Evolutionary conservation across 169 alveolate species (phyloP), one percentile per base, ranked within the genome.

Genomic region (Plasmodium sp.): DNA sequence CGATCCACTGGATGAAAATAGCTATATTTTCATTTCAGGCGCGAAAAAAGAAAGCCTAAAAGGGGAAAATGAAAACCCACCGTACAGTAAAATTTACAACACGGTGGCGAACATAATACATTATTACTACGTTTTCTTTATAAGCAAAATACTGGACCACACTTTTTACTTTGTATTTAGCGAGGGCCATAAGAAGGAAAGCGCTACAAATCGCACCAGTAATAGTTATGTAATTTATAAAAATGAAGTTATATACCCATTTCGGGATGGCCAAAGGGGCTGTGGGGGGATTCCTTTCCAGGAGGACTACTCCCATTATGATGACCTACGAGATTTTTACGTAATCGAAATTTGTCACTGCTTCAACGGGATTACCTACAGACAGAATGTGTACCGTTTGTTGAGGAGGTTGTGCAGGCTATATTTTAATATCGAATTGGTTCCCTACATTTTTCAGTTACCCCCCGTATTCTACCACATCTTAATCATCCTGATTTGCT

Each of bases 401-500:
- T 58, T 62, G 79, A 79, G 36, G 72, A 90, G 58, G 51, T 62
- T 90, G 72, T 80, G 83, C 27, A 90, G 31, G 14, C 51, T 90
- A 67, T 90, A 90, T 90, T 90, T 90, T 80, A 90, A 90, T 80
- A 45, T 80, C 18, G 94, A 90, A 90, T 67, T 90, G 31, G 94
- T 90, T 90, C 71, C 94, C 18, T 90, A 90, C 51, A 80, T 48
- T 58, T 80, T 62, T 62, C 91, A 90, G 2, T 80, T 90, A 62
- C 77, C 94, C n/a, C 94, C 94, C 12, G 85, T 90, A 51, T 90
- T 90, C 33, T 90, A 80, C 36, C 91, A 90, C 43, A 54, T 80
- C 31, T 7, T 79, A 80, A 74, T 90, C 51, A 90, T 90, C 36
- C 34, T 90, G 58, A 80, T 79, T 12, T 90, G 10, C 48, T 90